Evolutionary conservation across 345 rosid species (phyloP), one percentile per base, ranked within the genome.

Genomic region (Kandelia obovata): DNA sequence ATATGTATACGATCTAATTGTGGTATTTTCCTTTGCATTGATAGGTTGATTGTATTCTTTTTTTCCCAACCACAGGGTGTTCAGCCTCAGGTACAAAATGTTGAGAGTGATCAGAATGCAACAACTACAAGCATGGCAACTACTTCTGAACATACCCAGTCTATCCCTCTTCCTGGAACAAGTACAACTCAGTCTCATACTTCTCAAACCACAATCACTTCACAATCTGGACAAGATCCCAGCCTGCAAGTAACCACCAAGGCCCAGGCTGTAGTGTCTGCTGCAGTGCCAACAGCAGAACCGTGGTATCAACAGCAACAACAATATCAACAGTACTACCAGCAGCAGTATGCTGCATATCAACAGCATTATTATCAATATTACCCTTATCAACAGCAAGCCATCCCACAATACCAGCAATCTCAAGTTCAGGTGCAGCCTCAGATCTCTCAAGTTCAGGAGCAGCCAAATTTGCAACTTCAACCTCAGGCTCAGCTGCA

Each of bases 251-350:
- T 68, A 67, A 75, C 69, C 67, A 37, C 83, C 19, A 84, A 76
- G 64, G 61, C 77, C 43, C 84, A 80, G 72, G 53, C 80, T 68
- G 77, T 37, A 23, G 68, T 71, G 63, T 88, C 73, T 74, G 80
- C 83, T 80, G 69, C 75, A 32, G 80, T 68, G 57, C 67, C 80
- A 31, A 68, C 86, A 70, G 71, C 89, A 39, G 90, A 86, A 32
- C 88, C 75, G 58, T 86, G 85, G 92, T 87, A 83, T 75, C 90
- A 87, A 76, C 96, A 88, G 62, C 85, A 77, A 34, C 87, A 72
- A 21, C 92, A 84, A 27, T 83, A 79, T 68, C 86, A 85, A 31
- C 95, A 89, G 32, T 87, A 87, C 70, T 87, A 86, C 69, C 96
- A 86, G 84, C 96, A 86, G 83, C 91, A 82, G 71, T 83, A 80